These are phyloP conservation scores for Cyberlindnera mrakii DNA, from an alignment of 805 yeast genomes.

Conservation along the genomic window DNA sequence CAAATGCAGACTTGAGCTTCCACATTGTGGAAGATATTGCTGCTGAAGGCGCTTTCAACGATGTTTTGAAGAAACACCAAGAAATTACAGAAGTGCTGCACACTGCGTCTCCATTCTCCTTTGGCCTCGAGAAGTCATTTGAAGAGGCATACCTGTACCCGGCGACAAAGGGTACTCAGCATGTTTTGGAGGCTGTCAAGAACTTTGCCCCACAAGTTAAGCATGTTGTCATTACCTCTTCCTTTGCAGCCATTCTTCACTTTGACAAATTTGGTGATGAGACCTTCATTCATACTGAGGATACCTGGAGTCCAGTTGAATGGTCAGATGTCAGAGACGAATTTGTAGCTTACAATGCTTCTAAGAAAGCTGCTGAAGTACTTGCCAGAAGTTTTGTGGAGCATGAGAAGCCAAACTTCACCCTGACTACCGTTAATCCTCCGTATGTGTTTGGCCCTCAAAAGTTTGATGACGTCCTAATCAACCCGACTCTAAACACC, in stretches of 20 bases:
- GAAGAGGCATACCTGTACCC: conserved; percentile 50
- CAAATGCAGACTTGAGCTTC: conserved; percentile 32
- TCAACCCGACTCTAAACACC: conserved; percentile 34
- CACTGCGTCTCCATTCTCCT: conserved; percentile 55
- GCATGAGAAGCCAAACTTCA: conserved; percentile 32
- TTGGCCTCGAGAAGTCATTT: conserved; percentile 33
- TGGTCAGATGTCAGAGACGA: conserved; percentile 40
- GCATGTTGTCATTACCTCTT: conserved; percentile 47
- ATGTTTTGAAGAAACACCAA: conserved; percentile 37
- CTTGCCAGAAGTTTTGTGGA: conserved; percentile 52
- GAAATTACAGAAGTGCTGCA: conserved; percentile 52
- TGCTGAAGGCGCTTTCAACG: conserved; percentile 38
- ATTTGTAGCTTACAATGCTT: conserved; percentile 44
- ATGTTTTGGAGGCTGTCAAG: conserved; percentile 44
- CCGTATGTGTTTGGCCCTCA: conserved; percentile 58
- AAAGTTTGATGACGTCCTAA: conserved; percentile 38
- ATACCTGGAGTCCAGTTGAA: conserved; percentile 47
- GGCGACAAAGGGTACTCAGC: conserved; percentile 48
- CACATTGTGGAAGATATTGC: conserved; percentile 44
- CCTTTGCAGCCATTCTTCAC: conserved; percentile 40
- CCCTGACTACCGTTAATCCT: conserved; percentile 46
- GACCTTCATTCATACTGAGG: conserved; percentile 34
- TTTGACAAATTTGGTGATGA: conserved; percentile 30
- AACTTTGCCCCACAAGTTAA: conserved; percentile 34
- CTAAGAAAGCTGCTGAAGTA: conserved; percentile 55